phyloP scores from a whole-genome alignment of 257 asterid species.

The Solanum raphanifolium region DNA sequence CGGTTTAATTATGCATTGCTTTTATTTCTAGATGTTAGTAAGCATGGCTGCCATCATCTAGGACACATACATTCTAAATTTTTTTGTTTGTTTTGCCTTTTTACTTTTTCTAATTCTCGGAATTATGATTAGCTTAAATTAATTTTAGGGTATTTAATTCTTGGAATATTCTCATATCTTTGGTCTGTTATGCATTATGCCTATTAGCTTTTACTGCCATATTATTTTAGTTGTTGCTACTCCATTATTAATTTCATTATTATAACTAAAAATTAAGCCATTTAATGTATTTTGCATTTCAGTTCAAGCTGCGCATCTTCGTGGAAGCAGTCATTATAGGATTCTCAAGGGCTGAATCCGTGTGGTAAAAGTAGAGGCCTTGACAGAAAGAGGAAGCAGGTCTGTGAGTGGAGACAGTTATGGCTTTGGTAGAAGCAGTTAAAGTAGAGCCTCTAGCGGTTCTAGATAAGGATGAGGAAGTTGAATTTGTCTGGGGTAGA shows the following conservation, averaged over 20 bases:
- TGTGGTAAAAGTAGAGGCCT: background rate
- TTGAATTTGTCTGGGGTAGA: conserved; percentile 53
- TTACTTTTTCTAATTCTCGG: background rate
- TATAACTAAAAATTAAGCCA: background rate
- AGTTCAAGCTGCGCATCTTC: background rate
- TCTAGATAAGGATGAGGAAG: conserved; percentile 21
- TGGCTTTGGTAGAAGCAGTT: background rate
- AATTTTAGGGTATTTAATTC: background rate
- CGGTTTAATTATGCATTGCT: background rate
- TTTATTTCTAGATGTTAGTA: background rate
- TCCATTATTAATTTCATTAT: background rate
- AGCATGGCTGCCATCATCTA: background rate
- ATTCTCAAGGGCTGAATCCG: background rate
- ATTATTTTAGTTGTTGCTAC: background rate
- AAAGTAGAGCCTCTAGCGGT: background rate
- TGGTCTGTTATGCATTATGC: background rate
- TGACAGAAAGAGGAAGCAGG: background rate
- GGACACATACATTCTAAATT: background rate
- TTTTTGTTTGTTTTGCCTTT: background rate
- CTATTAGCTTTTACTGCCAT: background rate
- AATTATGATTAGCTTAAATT: background rate
- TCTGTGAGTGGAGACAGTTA: background rate
- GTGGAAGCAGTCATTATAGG: background rate
- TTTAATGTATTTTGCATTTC: background rate
- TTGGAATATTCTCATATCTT: background rate